Base-by-base conservation (phyloP, 306 rosid genomes). In the Mucuna pruriens region DNA sequence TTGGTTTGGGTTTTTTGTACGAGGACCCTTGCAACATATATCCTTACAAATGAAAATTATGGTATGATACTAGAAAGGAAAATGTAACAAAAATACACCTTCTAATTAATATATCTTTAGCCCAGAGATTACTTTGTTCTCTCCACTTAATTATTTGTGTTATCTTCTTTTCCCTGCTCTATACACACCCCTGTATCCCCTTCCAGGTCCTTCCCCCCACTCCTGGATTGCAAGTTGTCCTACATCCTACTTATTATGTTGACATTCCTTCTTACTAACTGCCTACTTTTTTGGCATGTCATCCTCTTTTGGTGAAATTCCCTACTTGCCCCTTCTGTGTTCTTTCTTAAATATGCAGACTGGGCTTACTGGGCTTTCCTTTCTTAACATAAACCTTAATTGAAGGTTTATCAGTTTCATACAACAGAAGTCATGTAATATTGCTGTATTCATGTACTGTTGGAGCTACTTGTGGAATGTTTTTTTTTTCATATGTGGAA, bases 381-480 rank as follows among this genome's bases (percentile, higher is more conserved):
- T 34, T 77, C 74, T 34, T 20, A 12, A 34, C 71, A 46, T 64
- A 20, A 17, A 44, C 6, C 13, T 63, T 48, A 33, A 48, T 48
- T 46, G 51, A 17, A 48, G 61, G 4, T n/a, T 16, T 26, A 17
- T 73, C 17, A 22, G 74, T 48, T 48, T 33, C 79, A 49, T 69
- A 13, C 51, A 23, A 33, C 23, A 58, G 78, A 71, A 70, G 31
- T 13, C 6, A 62, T 77, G 39, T 49, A 36, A 68, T 39, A 77
- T 51, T 71, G 70, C 51, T 71, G 44, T 46, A 16, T 42, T 66
- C 12, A 31, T 42, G 63, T 78, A 36, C 65, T 79, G 33, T 45
- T 73, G 68, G 55, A 29, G 49, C 70, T 23, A 46, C 61, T 10
- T 55, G 39, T 48, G 67, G 20, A 54, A 79, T 68, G 7, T 48